Conservation (phyloP, 768 basidiomycete genomes). For the Dacryopinax spathularia region DNA sequence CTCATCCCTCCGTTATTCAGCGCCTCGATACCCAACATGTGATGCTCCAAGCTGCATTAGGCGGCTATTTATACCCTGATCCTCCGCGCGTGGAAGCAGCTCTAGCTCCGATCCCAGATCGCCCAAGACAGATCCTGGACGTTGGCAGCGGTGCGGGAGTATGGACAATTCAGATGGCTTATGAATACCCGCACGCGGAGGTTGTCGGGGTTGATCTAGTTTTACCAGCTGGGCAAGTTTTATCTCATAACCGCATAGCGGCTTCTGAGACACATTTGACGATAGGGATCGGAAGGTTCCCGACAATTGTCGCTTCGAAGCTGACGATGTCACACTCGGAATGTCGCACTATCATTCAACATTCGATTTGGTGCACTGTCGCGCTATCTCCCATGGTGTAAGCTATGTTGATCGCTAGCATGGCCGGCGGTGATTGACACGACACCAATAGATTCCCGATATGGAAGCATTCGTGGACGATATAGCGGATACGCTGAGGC, state of each 20-base stretch:
- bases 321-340: not conserved
- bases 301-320: not conserved
- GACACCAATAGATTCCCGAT: not conserved
- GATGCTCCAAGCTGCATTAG: not conserved
- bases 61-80: slow-evolving; percentile 6
- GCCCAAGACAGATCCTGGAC: slow-evolving; percentile 8
- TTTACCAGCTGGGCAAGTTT: not conserved
- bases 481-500: slow-evolving; percentile 7
- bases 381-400: slow-evolving; percentile 9
- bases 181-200: slow-evolving; percentile 11
- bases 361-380: slow-evolving; percentile 12
- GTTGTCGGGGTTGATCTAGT: slow-evolving; percentile 12
- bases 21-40: slow-evolving; percentile 1
- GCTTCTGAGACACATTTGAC: not conserved
- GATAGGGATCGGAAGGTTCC: not conserved
- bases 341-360: slow-evolving; percentile 5
- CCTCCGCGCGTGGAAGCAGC: slow-evolving; percentile 6
- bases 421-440: not conserved
- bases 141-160: slow-evolving; percentile 10
- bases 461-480: slow-evolving; percentile 10
- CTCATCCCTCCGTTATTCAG: too few species aligned
- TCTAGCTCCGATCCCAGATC: slow-evolving; percentile 4
- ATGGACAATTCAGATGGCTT: slow-evolving; percentile 12
- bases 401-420: not conserved
- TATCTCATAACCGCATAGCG: not conserved